These are phyloP conservation scores for Chrysanthemum seticuspe DNA, from an alignment of 129 eudicot species.

Conservation along the genomic window DNA sequence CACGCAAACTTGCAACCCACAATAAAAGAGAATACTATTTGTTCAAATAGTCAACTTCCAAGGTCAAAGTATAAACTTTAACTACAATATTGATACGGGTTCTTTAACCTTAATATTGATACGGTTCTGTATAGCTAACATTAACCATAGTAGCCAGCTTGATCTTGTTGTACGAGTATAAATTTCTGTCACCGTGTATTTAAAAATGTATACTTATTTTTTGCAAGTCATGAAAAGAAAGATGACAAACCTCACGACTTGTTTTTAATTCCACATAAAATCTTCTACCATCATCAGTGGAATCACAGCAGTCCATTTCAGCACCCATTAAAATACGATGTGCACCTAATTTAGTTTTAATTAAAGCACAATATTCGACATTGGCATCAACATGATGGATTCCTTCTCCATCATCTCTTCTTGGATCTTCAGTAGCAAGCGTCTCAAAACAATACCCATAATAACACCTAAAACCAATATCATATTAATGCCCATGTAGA, in stretches of 20 bases:
- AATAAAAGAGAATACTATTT: slow-evolving; percentile 1
- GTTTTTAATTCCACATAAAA: slow-evolving; percentile 94
- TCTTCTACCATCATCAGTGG: slow-evolving; percentile 96
- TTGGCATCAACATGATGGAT: slow-evolving; percentile 93
- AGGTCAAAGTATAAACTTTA: background rate
- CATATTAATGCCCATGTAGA: background rate
- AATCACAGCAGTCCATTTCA: slow-evolving; percentile 99
- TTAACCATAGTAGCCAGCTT: background rate
- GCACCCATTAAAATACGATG: slow-evolving; percentile 99
- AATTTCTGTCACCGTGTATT: background rate
- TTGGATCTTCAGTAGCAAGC: slow-evolving; percentile 98
- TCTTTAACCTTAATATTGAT: background rate
- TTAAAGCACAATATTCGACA: slow-evolving; percentile 84
- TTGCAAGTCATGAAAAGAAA: background rate
- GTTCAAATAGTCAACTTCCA: background rate
- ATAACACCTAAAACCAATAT: slow-evolving; percentile 57
- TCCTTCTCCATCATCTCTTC: slow-evolving; percentile 88
- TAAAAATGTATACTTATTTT: background rate
- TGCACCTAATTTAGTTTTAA: slow-evolving; percentile 95
- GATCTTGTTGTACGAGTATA: background rate
- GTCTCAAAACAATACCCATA: slow-evolving; percentile 98
- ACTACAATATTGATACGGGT: background rate
- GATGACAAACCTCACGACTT: slow-evolving; percentile 78
- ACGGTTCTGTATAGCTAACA: background rate
- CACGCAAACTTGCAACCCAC: background rate